Evolutionary conservation across 1,139 yeast species (phyloP).

Genomic region (Geotrichum klebahnii): DNA sequence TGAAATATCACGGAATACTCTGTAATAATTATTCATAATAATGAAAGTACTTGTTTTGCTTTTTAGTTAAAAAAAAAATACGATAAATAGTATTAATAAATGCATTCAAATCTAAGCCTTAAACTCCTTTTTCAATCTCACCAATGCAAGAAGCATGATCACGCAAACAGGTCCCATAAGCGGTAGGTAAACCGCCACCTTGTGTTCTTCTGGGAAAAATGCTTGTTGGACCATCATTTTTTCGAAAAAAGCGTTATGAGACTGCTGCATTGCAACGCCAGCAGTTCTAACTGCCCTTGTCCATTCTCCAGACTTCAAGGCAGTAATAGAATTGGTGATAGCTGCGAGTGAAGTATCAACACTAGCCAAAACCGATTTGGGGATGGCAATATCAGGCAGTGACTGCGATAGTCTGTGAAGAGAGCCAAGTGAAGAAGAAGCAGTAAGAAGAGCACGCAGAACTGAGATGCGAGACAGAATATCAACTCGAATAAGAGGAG

Average conservation of each 20-base stretch:
- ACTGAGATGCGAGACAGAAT: constrained; percentile 57
- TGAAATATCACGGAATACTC: too few relatives aligned
- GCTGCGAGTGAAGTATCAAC: constrained; percentile 44
- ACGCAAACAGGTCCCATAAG: constrained; percentile 77
- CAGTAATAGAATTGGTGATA: constrained; percentile 40
- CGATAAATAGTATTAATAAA: too few relatives aligned
- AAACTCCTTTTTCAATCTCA: constrained; percentile 8
- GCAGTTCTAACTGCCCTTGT: constrained; percentile 51
- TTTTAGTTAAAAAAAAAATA: too few relatives aligned
- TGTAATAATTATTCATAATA: too few relatives aligned
- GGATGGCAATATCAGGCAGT: constrained; percentile 77
- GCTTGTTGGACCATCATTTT: constrained; percentile 93
- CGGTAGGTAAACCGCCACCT: constrained; percentile 87
- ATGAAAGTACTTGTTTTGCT: too few relatives aligned
- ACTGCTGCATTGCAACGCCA: constrained; percentile 51
- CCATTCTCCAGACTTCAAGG: constrained; percentile 40
- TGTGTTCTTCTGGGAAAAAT: constrained; percentile 92
- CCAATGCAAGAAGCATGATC: constrained; percentile 56
- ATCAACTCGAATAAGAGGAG: constrained; percentile 62
- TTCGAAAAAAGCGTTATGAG: constrained; percentile 83
- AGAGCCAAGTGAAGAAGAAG: constrained; percentile 62
- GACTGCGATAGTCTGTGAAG: constrained; percentile 63
- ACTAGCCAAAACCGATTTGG: constrained; percentile 53
- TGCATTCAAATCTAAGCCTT: too few relatives aligned
- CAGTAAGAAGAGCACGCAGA: constrained; percentile 48